Evolutionary conservation across 164 flowering plant species (phyloP).

Genomic region (Magnolia sinica): DNA sequence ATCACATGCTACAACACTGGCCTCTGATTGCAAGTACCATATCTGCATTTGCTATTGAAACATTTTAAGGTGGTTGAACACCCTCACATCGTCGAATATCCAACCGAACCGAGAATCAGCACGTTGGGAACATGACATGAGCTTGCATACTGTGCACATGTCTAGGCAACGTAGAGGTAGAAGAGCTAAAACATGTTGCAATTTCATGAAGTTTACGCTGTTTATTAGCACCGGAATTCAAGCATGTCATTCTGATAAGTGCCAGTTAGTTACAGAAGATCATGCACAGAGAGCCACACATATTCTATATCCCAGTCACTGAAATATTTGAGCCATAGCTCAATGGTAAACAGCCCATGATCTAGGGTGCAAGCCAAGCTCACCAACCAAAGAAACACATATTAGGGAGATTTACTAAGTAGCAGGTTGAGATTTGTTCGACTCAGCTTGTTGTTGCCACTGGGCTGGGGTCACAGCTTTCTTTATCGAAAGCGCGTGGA

Average conservation of each 20-base stretch:
- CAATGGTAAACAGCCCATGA: not conserved
- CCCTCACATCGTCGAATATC: no score
- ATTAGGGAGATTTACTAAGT: conserved; percentile 17
- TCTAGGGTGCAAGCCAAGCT: not conserved
- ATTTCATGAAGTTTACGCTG: no score
- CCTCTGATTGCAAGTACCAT: no score
- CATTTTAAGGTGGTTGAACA: no score
- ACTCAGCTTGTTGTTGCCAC: conserved; percentile 67
- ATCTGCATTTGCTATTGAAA: no score
- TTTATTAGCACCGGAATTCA: not conserved
- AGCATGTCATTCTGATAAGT: not conserved
- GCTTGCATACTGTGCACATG: no score
- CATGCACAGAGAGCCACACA: not conserved
- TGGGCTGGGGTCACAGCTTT: conserved; percentile 82
- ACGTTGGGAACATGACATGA: no score
- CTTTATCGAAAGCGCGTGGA: conserved; percentile 89
- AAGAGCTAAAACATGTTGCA: no score
- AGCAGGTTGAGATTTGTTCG: conserved; percentile 34
- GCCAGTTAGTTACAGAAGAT: not conserved
- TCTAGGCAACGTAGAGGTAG: no score
- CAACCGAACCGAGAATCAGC: no score
- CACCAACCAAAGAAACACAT: not conserved
- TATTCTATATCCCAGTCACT: not conserved
- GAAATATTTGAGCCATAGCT: no score
- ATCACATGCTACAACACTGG: no score